These are phyloP conservation scores for Colletotrichum neosansevieriae DNA, from an alignment of 2,329 filamentous ascomycete genomes.

Conservation along the genomic window DNA sequence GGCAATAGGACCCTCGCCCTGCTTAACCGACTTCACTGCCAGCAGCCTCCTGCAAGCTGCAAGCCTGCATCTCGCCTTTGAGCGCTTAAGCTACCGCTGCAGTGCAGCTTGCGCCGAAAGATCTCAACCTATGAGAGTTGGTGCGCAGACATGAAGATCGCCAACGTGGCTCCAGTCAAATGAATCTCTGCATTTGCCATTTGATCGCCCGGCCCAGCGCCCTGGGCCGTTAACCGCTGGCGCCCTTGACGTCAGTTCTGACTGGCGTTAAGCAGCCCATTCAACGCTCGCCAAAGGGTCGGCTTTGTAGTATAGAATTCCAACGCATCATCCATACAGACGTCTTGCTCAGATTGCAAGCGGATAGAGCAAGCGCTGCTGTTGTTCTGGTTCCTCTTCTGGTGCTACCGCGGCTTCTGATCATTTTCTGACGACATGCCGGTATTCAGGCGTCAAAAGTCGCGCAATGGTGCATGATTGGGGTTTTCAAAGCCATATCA, in stretches of 20 bases:
- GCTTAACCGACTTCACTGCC: background rate
- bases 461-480: too few relatives aligned
- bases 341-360: too few relatives aligned
- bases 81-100: slow-evolving; percentile 35
- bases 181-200: slow-evolving; percentile 15
- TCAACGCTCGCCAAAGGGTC: background rate
- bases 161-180: slow-evolving; percentile 39
- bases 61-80: background rate
- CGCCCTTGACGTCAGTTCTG: slow-evolving; percentile 11
- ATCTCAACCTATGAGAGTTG: background rate
- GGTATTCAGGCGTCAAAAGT: too few relatives aligned
- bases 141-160: slow-evolving; percentile 19
- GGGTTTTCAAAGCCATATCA: too few relatives aligned
- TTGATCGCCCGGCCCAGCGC: slow-evolving; percentile 19
- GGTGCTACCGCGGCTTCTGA: too few relatives aligned
- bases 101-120: slow-evolving; percentile 1
- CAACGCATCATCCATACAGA: too few relatives aligned
- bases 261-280: slow-evolving; percentile 15
- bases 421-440: too few relatives aligned
- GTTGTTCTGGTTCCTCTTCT: too few relatives aligned
- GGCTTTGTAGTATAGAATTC: too few relatives aligned
- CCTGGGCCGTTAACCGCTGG: slow-evolving; percentile 26
- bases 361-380: too few relatives aligned
- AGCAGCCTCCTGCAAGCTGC: slow-evolving; percentile 23
- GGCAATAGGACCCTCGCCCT: slow-evolving; percentile 2